Conservation (phyloP, 164 flowering plant species). For the Paratinospora sagittata region DNA sequence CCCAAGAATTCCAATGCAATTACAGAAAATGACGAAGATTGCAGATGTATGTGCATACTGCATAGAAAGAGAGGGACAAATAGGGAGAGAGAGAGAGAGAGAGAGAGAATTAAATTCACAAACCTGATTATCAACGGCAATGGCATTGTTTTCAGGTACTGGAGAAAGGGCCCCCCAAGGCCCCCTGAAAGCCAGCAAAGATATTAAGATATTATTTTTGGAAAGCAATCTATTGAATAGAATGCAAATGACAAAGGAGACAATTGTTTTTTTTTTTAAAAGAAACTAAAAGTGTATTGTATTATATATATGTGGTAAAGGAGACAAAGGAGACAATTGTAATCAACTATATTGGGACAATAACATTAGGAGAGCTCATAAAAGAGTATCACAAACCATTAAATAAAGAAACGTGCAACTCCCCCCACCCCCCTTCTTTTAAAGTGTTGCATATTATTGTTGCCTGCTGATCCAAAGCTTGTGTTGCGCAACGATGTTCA, state of each 20-base stretch:
- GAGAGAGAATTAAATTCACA: slow-evolving; percentile 7
- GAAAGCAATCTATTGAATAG: background rate
- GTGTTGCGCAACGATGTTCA: too few relatives aligned
- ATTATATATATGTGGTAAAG: too few relatives aligned
- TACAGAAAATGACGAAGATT: background rate
- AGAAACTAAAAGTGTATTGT: too few relatives aligned
- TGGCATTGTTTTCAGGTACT: slow-evolving; percentile 86
- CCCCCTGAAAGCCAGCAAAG: slow-evolving; percentile 48
- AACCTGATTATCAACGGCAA: slow-evolving; percentile 79
- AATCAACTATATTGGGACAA: too few relatives aligned
- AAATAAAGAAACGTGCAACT: too few relatives aligned
- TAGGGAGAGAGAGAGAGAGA: background rate
- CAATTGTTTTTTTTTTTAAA: too few relatives aligned
- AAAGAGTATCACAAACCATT: too few relatives aligned
- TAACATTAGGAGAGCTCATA: too few relatives aligned
- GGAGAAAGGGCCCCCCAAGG: slow-evolving; percentile 99
- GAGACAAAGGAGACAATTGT: background rate
- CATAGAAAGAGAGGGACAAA: background rate
- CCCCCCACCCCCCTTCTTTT: too few relatives aligned
- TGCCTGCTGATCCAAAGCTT: too few relatives aligned
- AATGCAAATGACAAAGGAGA: slow-evolving; percentile 2
- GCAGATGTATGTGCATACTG: background rate
- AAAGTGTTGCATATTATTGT: too few relatives aligned
- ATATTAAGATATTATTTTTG: background rate
- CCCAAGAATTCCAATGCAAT: background rate